Percentiles rank a stretch among this genome's conserved stretches.
Evolutionary conservation across 805 yeast species (phyloP).

Genomic region (Cyberlindnera nakhonratchasimensis): DNA sequence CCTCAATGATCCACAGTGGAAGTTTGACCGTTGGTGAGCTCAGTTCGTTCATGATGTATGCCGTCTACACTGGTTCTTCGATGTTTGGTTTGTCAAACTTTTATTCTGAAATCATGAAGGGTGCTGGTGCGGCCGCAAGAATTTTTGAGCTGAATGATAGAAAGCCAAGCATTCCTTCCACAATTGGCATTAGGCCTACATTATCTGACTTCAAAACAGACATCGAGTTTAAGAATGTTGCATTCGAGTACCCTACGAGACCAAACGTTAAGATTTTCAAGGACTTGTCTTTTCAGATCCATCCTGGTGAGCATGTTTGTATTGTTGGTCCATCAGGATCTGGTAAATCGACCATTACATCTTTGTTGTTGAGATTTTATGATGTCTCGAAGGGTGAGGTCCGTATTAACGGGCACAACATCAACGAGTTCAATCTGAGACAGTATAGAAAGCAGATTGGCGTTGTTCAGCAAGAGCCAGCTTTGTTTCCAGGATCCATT

Average conservation of each 20-base stretch:
- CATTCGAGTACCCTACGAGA: slow-evolving; percentile 82
- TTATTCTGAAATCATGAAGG: slow-evolving; percentile 94
- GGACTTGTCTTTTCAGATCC: slow-evolving; percentile 54
- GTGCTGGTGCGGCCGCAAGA: slow-evolving; percentile 92
- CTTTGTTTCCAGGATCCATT: slow-evolving; percentile 80
- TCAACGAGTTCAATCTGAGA: slow-evolving; percentile 65
- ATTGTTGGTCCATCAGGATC: slow-evolving; percentile 97
- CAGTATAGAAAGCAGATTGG: slow-evolving; percentile 73
- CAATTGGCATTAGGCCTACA: slow-evolving; percentile 50
- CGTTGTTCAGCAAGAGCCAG: slow-evolving; percentile 92
- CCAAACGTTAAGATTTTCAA: slow-evolving; percentile 64
- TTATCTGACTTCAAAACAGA: slow-evolving; percentile 33
- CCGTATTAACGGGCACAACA: slow-evolving; percentile 58
- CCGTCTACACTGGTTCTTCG: slow-evolving; percentile 90
- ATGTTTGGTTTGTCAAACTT: slow-evolving; percentile 88
- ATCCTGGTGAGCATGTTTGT: slow-evolving; percentile 84
- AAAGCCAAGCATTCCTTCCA: slow-evolving; percentile 66
- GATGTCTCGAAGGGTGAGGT: slow-evolving; percentile 70
- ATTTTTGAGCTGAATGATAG: slow-evolving; percentile 83
- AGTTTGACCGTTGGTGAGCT: slow-evolving; percentile 82
- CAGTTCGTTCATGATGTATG: slow-evolving; percentile 92
- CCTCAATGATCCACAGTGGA: slow-evolving; percentile 75
- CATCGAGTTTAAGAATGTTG: slow-evolving; percentile 59
- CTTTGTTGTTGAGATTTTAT: slow-evolving; percentile 76
- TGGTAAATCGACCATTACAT: slow-evolving; percentile 87